Percentiles rank a stretch among this genome's conserved stretches.
These are phyloP conservation scores for Trifolium pratense DNA, from an alignment of 306 rosid genomes.

Conservation along the genomic window DNA sequence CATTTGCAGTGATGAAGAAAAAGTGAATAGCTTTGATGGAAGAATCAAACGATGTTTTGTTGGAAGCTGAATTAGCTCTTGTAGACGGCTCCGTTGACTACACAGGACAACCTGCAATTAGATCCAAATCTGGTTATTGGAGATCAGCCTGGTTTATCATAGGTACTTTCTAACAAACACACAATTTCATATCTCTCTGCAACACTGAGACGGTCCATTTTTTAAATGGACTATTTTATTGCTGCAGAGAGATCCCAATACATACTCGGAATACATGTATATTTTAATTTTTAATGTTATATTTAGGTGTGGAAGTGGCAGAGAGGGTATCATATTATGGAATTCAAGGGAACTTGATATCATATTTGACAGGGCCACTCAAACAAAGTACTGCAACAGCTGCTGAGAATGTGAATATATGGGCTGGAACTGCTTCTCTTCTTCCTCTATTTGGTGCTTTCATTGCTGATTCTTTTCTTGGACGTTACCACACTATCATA, in stretches of 20 bases:
- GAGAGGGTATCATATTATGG: not conserved
- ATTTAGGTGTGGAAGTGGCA: not conserved
- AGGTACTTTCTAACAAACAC: not conserved
- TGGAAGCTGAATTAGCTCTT: too few species aligned
- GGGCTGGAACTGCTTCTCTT: not conserved
- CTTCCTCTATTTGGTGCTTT: not conserved
- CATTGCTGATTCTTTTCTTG: not conserved
- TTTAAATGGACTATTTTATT: too few species aligned
- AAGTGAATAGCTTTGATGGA: too few species aligned
- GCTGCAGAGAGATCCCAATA: too few species aligned
- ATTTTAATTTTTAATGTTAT: too few species aligned
- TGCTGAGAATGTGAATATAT: not conserved
- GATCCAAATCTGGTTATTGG: conserved; percentile 57
- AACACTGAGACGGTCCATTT: too few species aligned
- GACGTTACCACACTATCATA: not conserved
- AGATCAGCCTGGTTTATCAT: conserved; percentile 52
- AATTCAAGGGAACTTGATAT: not conserved
- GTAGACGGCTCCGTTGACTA: conserved; percentile 29
- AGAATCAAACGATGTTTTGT: too few species aligned
- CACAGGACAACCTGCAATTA: conserved; percentile 38
- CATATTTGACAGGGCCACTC: not conserved
- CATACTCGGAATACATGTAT: too few species aligned
- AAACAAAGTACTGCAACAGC: not conserved
- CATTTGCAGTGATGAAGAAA: too few species aligned
- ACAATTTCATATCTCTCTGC: not conserved